Conservation (phyloP, 2,329 filamentous ascomycete species). For the Chaetomium sp. region DNA sequence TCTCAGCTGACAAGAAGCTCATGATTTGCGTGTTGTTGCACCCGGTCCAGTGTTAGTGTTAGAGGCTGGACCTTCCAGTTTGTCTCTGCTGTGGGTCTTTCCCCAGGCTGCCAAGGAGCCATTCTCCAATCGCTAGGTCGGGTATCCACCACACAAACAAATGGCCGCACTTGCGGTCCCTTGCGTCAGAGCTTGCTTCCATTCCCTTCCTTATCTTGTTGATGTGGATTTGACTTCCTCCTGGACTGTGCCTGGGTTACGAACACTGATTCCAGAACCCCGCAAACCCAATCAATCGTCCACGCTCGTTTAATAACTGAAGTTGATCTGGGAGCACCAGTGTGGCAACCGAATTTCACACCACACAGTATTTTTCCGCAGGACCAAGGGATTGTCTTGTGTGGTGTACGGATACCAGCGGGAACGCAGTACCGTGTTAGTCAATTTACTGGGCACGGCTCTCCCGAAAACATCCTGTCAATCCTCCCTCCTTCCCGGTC, state of each 20-base stretch:
- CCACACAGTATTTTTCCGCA: slow-evolving; percentile 9
- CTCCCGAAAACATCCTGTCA: slow-evolving; percentile 6
- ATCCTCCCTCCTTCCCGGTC: neutral
- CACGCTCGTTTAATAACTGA: slow-evolving; percentile 8
- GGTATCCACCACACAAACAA: slow-evolving; percentile 16
- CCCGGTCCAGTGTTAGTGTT: neutral
- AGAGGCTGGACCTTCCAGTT: neutral
- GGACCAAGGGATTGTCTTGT: neutral
- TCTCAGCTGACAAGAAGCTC: slow-evolving; percentile 13
- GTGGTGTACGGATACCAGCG: neutral
- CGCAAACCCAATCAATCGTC: slow-evolving; percentile 14
- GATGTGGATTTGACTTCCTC: neutral
- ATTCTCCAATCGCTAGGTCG: slow-evolving; percentile 10
- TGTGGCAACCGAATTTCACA: neutral
- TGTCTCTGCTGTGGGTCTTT: slow-evolving; percentile 13
- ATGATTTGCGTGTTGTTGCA: slow-evolving; percentile 1
- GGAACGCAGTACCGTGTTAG: slow-evolving; percentile 5
- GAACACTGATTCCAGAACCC: neutral
- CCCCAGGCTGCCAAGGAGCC: slow-evolving; percentile 16
- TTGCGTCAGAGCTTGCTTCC: slow-evolving; percentile 22
- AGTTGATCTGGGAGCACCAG: neutral
- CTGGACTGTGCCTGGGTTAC: neutral
- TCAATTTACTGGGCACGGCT: slow-evolving; percentile 14
- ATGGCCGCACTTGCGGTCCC: slow-evolving; percentile 9
- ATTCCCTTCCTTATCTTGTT: slow-evolving; percentile 11